Percentiles rank a stretch among this genome's conserved stretches.
Evolutionary conservation across 176 grass and related monocot species (phyloP).

Genomic region (Lolium rigidum): DNA sequence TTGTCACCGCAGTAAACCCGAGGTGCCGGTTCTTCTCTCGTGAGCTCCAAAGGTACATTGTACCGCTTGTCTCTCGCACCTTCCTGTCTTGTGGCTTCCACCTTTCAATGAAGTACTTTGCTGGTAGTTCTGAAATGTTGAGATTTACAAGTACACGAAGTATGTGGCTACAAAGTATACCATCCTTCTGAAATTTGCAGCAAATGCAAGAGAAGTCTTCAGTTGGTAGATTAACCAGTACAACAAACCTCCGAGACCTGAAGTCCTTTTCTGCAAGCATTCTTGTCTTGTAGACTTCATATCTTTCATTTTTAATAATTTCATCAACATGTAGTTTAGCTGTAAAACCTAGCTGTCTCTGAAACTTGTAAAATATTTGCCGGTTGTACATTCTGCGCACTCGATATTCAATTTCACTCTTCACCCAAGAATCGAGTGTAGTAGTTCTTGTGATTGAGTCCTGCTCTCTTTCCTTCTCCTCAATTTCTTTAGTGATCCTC

Average conservation of each 20-base stretch:
- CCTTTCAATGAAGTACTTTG: background rate
- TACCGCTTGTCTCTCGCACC: background rate
- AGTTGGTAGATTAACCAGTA: background rate
- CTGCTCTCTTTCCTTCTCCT: background rate
- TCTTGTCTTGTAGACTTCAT: background rate
- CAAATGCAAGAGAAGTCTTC: background rate
- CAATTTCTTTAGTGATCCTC: background rate
- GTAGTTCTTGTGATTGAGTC: background rate
- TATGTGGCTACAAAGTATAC: background rate
- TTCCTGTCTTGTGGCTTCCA: background rate
- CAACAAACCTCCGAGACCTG: background rate
- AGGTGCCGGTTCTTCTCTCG: background rate
- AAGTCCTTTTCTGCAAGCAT: background rate
- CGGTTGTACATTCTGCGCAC: background rate
- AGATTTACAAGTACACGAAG: background rate
- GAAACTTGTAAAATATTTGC: background rate
- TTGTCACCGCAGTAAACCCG: background rate
- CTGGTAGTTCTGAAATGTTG: background rate
- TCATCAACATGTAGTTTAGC: background rate
- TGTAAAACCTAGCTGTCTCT: background rate
- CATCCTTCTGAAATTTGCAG: background rate
- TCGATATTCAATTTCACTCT: background rate
- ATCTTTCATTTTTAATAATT: background rate
- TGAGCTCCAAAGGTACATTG: background rate
- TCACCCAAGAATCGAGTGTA: accelerated